A percentile compares a stretch with the other conserved stretches of the same genome.
phyloP scores from a whole-genome alignment of 2,329 filamentous ascomycete species.

The Cyclaneusma minus region DNA sequence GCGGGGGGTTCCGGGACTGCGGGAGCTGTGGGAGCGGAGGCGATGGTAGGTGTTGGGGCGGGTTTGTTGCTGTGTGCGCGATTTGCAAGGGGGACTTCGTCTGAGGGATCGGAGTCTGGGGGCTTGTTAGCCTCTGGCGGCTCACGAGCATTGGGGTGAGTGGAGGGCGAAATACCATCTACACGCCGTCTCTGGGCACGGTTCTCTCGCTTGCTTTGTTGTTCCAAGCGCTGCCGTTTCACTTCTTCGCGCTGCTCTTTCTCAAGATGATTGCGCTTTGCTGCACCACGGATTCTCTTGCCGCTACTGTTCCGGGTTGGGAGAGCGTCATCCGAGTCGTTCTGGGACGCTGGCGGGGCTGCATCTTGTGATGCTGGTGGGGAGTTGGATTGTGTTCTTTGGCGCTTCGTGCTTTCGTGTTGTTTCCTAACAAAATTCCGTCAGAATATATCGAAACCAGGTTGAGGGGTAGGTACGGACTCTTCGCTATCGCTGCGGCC shows the following conservation, averaged over 20 bases:
- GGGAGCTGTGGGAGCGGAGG: slow-evolving; percentile 8
- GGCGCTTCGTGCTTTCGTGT: slow-evolving; percentile 59
- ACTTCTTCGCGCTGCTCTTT: slow-evolving; percentile 57
- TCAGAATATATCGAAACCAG: slow-evolving; percentile 4
- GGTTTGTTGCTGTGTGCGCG: slow-evolving; percentile 20
- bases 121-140: slow-evolving; percentile 20
- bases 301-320: slow-evolving; percentile 29
- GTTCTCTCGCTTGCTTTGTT: slow-evolving; percentile 65
- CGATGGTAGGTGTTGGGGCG: slow-evolving; percentile 10
- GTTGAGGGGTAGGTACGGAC: slow-evolving; percentile 38
- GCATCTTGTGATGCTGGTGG: slow-evolving; percentile 40
- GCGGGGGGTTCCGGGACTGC: slow-evolving; percentile 6
- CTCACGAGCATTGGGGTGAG: neutral
- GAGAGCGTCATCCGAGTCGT: slow-evolving; percentile 60
- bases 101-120: slow-evolving; percentile 56
- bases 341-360: slow-evolving; percentile 28
- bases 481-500: slow-evolving; percentile 86
- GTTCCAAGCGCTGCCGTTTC: slow-evolving; percentile 59
- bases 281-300: slow-evolving; percentile 44
- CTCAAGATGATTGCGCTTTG: slow-evolving; percentile 42
- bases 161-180: slow-evolving; percentile 43
- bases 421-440: slow-evolving; percentile 35
- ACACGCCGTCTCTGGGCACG: slow-evolving; percentile 65
- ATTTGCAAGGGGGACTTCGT: slow-evolving; percentile 43
- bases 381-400: slow-evolving; percentile 67